A percentile compares a stretch with the other conserved stretches of the same genome.
These are phyloP conservation scores for Jacaranda copaia DNA, from an alignment of 257 asterid species.

Conservation along the genomic window DNA sequence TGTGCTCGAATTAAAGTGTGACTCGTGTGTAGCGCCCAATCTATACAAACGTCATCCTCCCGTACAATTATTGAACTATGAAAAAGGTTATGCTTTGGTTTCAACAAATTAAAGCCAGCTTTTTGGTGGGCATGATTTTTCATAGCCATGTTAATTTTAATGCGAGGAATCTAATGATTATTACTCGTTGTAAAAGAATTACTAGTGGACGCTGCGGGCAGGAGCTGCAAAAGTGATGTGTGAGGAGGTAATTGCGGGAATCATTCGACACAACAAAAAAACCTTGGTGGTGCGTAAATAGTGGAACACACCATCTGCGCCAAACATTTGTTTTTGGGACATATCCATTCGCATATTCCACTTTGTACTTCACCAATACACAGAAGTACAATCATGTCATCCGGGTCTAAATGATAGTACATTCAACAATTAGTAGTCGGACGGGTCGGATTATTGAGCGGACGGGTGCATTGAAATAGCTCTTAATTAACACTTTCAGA, in stretches of 20 bases:
- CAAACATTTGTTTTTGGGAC: background rate
- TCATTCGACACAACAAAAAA: constrained; percentile 32
- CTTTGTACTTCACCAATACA: constrained; percentile 6
- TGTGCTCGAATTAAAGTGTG: too few species aligned
- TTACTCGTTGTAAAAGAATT: background rate
- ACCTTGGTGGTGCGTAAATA: background rate
- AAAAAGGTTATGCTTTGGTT: constrained; percentile 11
- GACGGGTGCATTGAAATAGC: too few species aligned
- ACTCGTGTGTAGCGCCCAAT: too few species aligned
- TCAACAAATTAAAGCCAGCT: background rate
- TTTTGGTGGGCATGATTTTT: background rate
- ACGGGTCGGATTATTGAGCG: too few species aligned
- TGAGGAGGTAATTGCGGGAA: constrained; percentile 23
- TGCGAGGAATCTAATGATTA: constrained; percentile 34
- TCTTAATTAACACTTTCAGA: too few species aligned
- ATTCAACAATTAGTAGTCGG: background rate
- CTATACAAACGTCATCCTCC: too few species aligned
- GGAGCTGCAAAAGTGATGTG: constrained; percentile 31
- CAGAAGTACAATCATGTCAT: background rate
- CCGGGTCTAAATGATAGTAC: background rate
- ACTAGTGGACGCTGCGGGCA: constrained; percentile 46
- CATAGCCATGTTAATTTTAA: background rate
- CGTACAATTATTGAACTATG: background rate
- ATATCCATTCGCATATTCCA: constrained; percentile 50
- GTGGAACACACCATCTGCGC: constrained; percentile 24